Evolutionary conservation across 2,329 filamentous ascomycete genomes (phyloP), one percentile per base, ranked within the genome.

Genomic region (Lasiodiplodia citricola): DNA sequence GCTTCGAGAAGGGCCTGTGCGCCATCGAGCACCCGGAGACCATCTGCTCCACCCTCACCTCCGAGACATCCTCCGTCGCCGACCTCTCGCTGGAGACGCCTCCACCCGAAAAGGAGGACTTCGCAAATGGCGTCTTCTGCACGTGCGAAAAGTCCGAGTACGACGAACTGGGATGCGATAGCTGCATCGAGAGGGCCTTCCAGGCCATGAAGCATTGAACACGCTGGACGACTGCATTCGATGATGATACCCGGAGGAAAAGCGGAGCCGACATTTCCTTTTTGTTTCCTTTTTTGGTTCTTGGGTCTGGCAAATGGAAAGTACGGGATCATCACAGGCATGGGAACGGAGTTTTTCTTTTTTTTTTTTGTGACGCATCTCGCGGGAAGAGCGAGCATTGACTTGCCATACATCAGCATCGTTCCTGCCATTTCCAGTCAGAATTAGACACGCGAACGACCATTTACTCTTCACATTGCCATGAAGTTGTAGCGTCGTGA

Each of bases 61-160:
- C 65, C n/a, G 56, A 57, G 28, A 57, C 65, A 3, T 55, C 65
- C 5, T 60, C 66, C 21, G 37, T 60, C 28, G 66, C 18, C 64
- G 28, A 60, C 65, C 28, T 56, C 23, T 28, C 55, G 21, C 56
- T 41, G 18, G 47, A 50, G 25, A 62, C 66, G 25, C 41, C 47
- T 3, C 31, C 57, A 5, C 23, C 52, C 10, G 64, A 66, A 37
- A 16, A 25, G 7, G 38, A 54, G 47, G 67, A 54, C 38, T 35
- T 50, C 52, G 28, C 51, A 16, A 68, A 64, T 14, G 67, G 67
- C 47, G 67, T 68, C n/a, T 68, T 68, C 52, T 68, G 67, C 67
- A 68, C 67, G 10, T 68, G 67, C 60, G 35, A 64, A 23, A 65
- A 68, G 44, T 57, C 57, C 28, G 67, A 56, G 51, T 68, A 68